These are phyloP conservation scores for Solanum chmielewskii DNA, from an alignment of 257 asterid genomes.

Conservation along the genomic window DNA sequence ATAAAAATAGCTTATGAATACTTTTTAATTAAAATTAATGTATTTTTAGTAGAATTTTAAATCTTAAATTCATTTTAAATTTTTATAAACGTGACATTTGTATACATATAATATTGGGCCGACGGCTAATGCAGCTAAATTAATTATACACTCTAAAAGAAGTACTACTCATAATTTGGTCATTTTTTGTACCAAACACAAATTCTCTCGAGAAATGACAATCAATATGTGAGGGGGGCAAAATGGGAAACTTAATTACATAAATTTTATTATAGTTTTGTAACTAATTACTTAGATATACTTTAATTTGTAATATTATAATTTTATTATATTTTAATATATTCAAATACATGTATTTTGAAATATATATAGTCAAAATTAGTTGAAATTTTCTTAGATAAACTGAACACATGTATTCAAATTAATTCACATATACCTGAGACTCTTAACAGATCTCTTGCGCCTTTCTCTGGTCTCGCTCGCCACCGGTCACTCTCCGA, in stretches of 20 bases:
- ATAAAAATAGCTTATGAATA: neutral
- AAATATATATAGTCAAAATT: neutral
- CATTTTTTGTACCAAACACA: neutral
- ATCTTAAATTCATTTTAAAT: neutral
- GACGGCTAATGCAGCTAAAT: slow-evolving; percentile 5
- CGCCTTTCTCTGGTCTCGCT: neutral
- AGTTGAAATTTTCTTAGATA: too few relatives aligned
- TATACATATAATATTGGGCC: neutral
- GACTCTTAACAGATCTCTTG: neutral
- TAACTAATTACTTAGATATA: too few relatives aligned
- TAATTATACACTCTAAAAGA: neutral
- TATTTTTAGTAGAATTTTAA: neutral
- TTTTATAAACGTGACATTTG: too few relatives aligned
- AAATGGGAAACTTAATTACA: neutral
- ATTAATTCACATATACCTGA: neutral
- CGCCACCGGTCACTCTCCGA: neutral
- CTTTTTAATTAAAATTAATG: too few relatives aligned
- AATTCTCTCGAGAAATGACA: neutral
- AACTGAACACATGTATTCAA: neutral
- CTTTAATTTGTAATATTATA: too few relatives aligned
- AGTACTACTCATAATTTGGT: neutral
- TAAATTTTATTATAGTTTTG: too few relatives aligned
- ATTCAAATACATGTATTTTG: neutral
- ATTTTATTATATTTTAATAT: too few relatives aligned
- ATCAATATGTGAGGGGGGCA: neutral